phyloP scores from a whole-genome alignment of 2,329 filamentous ascomycete species.

The Colletotrichum limetticola region DNA sequence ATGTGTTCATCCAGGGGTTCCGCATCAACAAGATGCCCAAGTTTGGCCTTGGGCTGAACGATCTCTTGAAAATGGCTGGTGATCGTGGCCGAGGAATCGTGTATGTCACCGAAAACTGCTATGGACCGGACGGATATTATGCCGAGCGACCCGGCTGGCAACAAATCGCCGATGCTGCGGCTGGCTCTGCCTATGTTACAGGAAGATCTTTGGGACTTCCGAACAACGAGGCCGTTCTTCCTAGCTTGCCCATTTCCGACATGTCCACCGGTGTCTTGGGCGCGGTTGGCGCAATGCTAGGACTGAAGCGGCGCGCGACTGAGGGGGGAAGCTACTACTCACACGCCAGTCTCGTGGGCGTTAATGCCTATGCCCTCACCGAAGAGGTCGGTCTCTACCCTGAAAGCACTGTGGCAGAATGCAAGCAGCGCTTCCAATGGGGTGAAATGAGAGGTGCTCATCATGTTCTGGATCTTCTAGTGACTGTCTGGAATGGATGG shows the following conservation, averaged over 20 bases:
- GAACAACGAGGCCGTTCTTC: constrained; percentile 43
- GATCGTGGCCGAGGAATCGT: constrained; percentile 26
- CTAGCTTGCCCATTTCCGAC: constrained; percentile 46
- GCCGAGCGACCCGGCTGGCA: constrained; percentile 28
- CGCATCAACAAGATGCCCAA: constrained; percentile 54
- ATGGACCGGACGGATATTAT: constrained; percentile 26
- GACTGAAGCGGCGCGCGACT: constrained; percentile 43
- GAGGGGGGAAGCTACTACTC: constrained; percentile 45
- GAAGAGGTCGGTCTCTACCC: constrained; percentile 46
- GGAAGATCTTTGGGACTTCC: constrained; percentile 41
- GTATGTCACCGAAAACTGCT: constrained; percentile 31
- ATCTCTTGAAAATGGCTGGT: constrained; percentile 49
- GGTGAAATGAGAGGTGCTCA: constrained; percentile 27
- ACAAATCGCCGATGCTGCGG: constrained; percentile 39
- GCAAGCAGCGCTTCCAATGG: constrained; percentile 28
- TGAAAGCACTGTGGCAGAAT: constrained; percentile 11
- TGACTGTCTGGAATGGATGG: constrained; percentile 28
- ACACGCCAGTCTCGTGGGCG: constrained; percentile 42
- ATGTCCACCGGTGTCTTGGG: constrained; percentile 48
- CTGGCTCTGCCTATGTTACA: constrained; percentile 46
- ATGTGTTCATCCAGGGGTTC: constrained; percentile 66
- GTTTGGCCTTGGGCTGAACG: constrained; percentile 52
- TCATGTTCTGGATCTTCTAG: constrained; percentile 23
- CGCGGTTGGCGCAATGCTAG: constrained; percentile 45
- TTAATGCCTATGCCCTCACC: constrained; percentile 41